phyloP scores from a whole-genome alignment of 129 eudicot genomes.

The Flaveria ramosissima region DNA sequence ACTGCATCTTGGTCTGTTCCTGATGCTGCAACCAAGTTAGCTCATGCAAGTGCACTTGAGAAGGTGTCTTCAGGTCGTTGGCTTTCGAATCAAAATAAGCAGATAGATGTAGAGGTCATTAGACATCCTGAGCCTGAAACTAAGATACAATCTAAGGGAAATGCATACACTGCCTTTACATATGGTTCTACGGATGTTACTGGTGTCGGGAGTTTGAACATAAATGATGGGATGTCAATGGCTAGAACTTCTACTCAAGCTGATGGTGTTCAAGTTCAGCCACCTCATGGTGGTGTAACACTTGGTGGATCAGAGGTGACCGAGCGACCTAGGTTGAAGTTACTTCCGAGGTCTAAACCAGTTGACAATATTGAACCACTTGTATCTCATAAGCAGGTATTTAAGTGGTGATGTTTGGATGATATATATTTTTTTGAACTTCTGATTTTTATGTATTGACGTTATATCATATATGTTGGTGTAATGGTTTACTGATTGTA shows the following conservation, averaged over 20 bases:
- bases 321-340: conserved; percentile 80
- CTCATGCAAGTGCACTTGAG: conserved; percentile 95
- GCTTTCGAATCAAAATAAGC: conserved; percentile 71
- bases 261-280: conserved; percentile 38
- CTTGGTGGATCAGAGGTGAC: conserved; percentile 36
- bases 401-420: conserved; percentile 3
- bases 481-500: conserved; percentile 27
- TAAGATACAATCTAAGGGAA: conserved; percentile 38
- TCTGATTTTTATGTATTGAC: not conserved
- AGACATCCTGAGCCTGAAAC: conserved; percentile 49
- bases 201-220: conserved; percentile 37
- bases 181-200: conserved; percentile 33
- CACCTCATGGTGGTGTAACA: conserved; percentile 28
- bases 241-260: conserved; percentile 19
- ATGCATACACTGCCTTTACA: conserved; percentile 23
- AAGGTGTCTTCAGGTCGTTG: conserved; percentile 92
- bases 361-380: conserved; percentile 48
- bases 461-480: conserved; percentile 6
- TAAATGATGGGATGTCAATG: conserved; percentile 40
- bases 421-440: not conserved
- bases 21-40: conserved; percentile 72
- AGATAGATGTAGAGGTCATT: conserved; percentile 63
- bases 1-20: conserved; percentile 62
- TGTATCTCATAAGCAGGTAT: conserved; percentile 54
- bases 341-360: conserved; percentile 84